Percentiles rank a stretch among this genome's conserved stretches.
Evolutionary conservation across 2,329 filamentous ascomycete species (phyloP).

Genomic region (Bisporella sp.): DNA sequence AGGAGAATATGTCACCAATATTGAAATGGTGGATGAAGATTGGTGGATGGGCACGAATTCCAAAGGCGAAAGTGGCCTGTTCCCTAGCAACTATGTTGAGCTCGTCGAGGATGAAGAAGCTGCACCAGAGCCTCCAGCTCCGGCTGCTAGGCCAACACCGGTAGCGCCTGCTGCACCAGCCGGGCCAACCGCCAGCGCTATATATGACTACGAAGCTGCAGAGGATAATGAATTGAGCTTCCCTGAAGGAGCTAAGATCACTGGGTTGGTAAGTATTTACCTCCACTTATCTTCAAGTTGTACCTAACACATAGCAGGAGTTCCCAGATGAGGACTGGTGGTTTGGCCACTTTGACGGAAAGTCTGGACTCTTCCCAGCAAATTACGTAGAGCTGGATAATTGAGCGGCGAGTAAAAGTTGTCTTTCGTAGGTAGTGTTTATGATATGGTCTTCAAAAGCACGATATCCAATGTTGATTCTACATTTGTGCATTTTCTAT

Average conservation of each 20-base stretch:
- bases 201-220: constrained; percentile 95
- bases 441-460: no score
- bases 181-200: constrained; percentile 67
- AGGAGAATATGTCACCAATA: constrained; percentile 81
- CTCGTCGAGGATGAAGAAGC: constrained; percentile 57
- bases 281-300: not conserved
- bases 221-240: constrained; percentile 89
- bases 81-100: constrained; percentile 97
- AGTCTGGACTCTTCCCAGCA: constrained; percentile 75
- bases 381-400: constrained; percentile 57
- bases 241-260: constrained; percentile 80
- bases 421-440: no score
- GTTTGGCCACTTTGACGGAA: constrained; percentile 79
- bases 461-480: no score
- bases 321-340: constrained; percentile 99
- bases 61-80: constrained; percentile 77
- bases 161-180: constrained; percentile 29
- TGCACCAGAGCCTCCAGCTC: constrained; percentile 26
- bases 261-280: constrained; percentile 56
- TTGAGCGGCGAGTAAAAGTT: constrained; percentile 5
- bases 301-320: constrained; percentile 46
- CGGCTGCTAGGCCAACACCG: constrained; percentile 30
- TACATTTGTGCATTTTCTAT: no score
- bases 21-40: constrained; percentile 95
- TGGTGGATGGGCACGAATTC: constrained; percentile 98